Evolutionary conservation across 2,329 filamentous ascomycete genomes (phyloP), one percentile per base, ranked within the genome.

Genomic region (Alternaria novae-zelandiae): DNA sequence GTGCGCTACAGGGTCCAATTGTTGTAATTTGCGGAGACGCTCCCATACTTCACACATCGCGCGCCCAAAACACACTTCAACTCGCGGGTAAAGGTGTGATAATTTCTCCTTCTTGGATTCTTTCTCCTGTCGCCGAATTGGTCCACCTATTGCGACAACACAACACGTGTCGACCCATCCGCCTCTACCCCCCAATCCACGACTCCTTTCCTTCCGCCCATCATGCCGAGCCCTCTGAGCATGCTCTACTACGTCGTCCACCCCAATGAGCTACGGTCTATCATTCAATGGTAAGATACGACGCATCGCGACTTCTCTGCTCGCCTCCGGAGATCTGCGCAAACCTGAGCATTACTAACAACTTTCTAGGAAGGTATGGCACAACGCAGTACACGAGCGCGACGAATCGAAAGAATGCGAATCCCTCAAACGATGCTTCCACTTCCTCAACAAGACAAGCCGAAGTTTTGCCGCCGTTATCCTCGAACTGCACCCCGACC

Each of bases 401-500:
- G 87, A 97, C 76, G 86, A 88, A 68, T 84, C 85, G 65, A 92
- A 92, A 70, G 96, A 98, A 82, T 85, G 89, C 26, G 83, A 86
- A 57, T 90, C 90, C 15, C 86, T 96, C 65, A 88, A 88, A 80
- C 86, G 89, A 85, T 98, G 96, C 85, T 98, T 97, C 84, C 84
- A 91, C 68, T 93, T 91, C 80, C 88, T 99, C 69, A 86, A 95
- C 74, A 70, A 91, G 84, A 99, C 96, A 56, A 97, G 94, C 79
- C 92, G 96, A 64, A 97, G 94, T 80, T 99, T 99, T 81, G 86
- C 91, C 56, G 87, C 93, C 50, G 96, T 99, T 78, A 99, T 99
- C 69, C 89, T 97, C 82, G 96, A 99, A 83, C 87, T 99, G 46
- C 94, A 97, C 78, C 94, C 94, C 1, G 95, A 99, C 82, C 89